Base-by-base conservation (phyloP, 768 basidiomycete genomes). In the Serendipita sp. region DNA sequence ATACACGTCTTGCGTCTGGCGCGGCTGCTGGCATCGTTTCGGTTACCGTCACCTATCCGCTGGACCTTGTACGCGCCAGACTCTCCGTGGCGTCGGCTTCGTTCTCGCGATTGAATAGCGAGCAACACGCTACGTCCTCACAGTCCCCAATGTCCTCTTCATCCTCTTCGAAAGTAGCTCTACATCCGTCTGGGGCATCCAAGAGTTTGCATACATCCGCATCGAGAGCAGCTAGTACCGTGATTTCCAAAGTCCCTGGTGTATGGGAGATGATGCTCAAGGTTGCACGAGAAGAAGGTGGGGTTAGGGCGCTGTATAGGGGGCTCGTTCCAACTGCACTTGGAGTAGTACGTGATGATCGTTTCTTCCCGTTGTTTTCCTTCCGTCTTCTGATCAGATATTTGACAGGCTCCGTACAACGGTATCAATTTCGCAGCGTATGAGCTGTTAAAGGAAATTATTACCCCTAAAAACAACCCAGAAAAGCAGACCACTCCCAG, bases 391-490 rank as follows among this genome's bases (percentile, higher is more conserved):
- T 64, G 44, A 61, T 17, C 17, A 48, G 33, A 20, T 53, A 30
- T 3, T 42, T 38, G 51, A 31, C 65, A 51, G 20, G 43, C 33
- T 56, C 56, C 50, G 26, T 66, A 61, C 38, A 43, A 66, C 17
- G 74, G 90, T 13, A 86, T 94, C 71, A 96, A 96, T 72, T 96
- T 96, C 72, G 88, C 91, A n/a, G 77, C 90, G 30, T 97, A 97
- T 69, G 95, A 98, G 72, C 79, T 84, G 51, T 70, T 90, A 70
- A 79, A 87, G 61, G 83, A 85, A 2, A 67, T 84, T 48, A 77
- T 90, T 65, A 91, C 86, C 28, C 88, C 87, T n/a, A n/a, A n/a
- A n/a, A n/a, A n/a, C n/a, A n/a, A n/a, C n/a, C 90, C 89, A 2
- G 90, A 86, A 41, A 84, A 88, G 76, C 83, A 70, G 67, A 83